Percentiles rank a stretch among this genome's conserved stretches.
phyloP scores from a whole-genome alignment of 2,329 filamentous ascomycete species.

The Mycosphaerella sp. region DNA sequence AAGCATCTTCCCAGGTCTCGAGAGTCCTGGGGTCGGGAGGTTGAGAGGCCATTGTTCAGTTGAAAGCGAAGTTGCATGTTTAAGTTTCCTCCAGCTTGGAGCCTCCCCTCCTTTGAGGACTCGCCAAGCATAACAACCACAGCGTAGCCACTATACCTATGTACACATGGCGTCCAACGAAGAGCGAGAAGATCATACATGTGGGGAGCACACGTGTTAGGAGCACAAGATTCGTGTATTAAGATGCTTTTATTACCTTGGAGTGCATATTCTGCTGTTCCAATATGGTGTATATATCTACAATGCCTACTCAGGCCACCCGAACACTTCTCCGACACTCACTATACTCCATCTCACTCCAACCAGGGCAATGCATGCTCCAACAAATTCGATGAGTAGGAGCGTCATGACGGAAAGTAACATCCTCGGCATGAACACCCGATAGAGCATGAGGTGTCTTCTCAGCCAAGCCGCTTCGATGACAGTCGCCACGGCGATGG shows the following conservation, averaged over 20 bases:
- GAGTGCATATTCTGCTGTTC: not conserved
- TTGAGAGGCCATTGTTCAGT: slow-evolving; percentile 31
- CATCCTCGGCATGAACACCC: slow-evolving; percentile 86
- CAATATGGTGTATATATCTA: not conserved
- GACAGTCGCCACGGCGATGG: slow-evolving; percentile 77
- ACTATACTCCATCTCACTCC: slow-evolving; percentile 70
- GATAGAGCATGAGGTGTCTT: slow-evolving; percentile 91
- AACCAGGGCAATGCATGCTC: slow-evolving; percentile 62
- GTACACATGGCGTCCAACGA: too few relatives aligned
- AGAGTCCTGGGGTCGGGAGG: slow-evolving; percentile 52
- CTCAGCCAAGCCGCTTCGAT: slow-evolving; percentile 83
- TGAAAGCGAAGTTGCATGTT: not conserved
- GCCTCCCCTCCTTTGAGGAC: not conserved
- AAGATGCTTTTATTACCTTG: not conserved
- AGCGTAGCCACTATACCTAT: too few relatives aligned
- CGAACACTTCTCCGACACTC: slow-evolving; percentile 82
- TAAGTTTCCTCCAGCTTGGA: not conserved
- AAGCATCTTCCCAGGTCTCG: slow-evolving; percentile 60
- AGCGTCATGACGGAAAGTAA: slow-evolving; percentile 71
- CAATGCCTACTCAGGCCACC: slow-evolving; percentile 48
- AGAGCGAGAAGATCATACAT: not conserved
- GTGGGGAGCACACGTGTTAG: not conserved
- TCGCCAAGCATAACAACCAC: not conserved
- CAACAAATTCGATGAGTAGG: slow-evolving; percentile 69
- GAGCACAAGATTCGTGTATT: too few relatives aligned